These are phyloP conservation scores for Serendipita sp. DNA, from an alignment of 768 basidiomycete genomes.

Conservation along the genomic window DNA sequence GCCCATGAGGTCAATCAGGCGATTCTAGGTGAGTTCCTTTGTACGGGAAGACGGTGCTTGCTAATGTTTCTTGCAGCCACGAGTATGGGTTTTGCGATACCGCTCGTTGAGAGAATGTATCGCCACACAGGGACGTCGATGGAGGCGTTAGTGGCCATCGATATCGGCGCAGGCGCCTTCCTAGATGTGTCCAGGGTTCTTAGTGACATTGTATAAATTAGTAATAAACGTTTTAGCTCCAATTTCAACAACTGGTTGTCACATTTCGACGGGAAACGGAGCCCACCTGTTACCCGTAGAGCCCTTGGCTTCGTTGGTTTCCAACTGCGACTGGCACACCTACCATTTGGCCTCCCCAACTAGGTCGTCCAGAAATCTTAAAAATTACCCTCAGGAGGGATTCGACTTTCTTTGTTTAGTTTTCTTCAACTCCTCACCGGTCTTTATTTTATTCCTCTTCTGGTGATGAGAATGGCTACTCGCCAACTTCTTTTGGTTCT, in stretches of 20 bases:
- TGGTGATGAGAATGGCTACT: not conserved
- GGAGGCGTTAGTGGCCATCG: slow-evolving; percentile 52
- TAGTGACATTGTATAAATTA: not conserved
- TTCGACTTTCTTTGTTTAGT: not conserved
- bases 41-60: not conserved
- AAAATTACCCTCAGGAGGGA: not conserved
- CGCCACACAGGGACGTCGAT: slow-evolving; percentile 57
- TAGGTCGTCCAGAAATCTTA: too few species aligned
- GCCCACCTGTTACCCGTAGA: too few species aligned
- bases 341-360: too few species aligned
- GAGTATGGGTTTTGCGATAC: slow-evolving; percentile 54
- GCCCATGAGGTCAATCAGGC: slow-evolving; percentile 68
- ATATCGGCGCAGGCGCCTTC: slow-evolving; percentile 64
- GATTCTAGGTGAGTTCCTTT: slow-evolving; percentile 48
- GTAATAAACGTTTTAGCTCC: not conserved
- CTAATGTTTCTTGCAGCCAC: slow-evolving; percentile 35
- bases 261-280: too few species aligned
- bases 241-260: not conserved
- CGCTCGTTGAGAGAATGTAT: slow-evolving; percentile 55
- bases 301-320: too few species aligned
- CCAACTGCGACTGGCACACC: too few species aligned
- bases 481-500: not conserved
- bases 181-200: slow-evolving; percentile 30
- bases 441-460: not conserved
- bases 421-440: not conserved